Conservation (phyloP, 164 flowering plant genomes). For the Aristolochia contorta region DNA sequence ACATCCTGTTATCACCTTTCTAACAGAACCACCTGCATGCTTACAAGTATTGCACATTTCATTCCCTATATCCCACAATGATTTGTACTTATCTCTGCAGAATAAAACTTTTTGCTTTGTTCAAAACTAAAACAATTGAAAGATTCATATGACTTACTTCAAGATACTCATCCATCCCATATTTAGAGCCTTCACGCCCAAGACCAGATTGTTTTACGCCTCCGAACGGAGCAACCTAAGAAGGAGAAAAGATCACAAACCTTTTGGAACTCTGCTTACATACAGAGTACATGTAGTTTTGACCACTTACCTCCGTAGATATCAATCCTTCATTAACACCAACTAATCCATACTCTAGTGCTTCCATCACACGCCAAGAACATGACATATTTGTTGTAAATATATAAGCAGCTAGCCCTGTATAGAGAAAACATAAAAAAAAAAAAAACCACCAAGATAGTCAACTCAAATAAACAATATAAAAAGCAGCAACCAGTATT, state of each 20-base stretch:
- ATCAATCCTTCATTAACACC: conserved; percentile 94
- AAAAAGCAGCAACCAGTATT: no score
- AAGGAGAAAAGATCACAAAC: background rate
- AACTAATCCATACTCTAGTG: conserved; percentile 92
- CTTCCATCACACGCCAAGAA: conserved; percentile 92
- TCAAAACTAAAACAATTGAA: background rate
- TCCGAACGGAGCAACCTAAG: conserved; percentile 98
- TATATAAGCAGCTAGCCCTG: conserved; percentile 88
- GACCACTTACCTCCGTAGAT: conserved; percentile 69
- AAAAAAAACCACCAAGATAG: background rate
- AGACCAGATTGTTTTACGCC: conserved; percentile 95
- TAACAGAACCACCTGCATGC: no score
- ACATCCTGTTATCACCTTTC: no score
- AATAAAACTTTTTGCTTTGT: background rate
- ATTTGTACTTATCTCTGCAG: no score
- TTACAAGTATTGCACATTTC: no score
- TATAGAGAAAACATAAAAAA: background rate
- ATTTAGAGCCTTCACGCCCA: conserved; percentile 95
- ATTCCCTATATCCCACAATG: no score
- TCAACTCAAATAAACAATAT: no score
- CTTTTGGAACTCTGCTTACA: background rate
- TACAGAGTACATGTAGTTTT: background rate
- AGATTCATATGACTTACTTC: conserved; percentile 43
- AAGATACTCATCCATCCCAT: conserved; percentile 85
- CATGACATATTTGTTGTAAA: conserved; percentile 73